Evolutionary conservation across 495 filamentous ascomycete species (phyloP).

Genomic region (Schizothecium vesticola): DNA sequence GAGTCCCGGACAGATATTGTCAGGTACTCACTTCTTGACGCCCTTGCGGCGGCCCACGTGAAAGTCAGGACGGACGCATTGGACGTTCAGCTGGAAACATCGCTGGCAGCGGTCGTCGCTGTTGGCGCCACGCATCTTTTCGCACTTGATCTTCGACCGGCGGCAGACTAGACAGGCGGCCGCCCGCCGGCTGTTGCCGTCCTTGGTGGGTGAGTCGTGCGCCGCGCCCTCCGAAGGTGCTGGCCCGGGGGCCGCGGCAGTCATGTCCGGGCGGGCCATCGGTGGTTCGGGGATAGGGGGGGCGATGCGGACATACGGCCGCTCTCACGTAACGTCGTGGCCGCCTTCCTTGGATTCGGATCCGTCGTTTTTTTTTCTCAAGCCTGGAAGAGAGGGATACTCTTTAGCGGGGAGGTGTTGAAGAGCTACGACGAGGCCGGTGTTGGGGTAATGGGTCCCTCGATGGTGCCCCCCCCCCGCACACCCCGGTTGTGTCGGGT

Average conservation of each 20-base stretch:
- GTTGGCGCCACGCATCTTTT: constrained; percentile 37
- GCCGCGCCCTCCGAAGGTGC: constrained; percentile 6
- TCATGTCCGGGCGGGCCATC: constrained; percentile 11
- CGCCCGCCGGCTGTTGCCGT: constrained; percentile 27
- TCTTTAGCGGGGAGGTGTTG: constrained; percentile 4
- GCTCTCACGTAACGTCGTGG: constrained; percentile 1
- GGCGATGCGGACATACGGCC: constrained; percentile 3
- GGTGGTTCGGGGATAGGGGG: neutral
- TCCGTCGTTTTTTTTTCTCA: neutral
- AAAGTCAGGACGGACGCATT: constrained; percentile 63
- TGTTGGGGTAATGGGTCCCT: constrained; percentile 8
- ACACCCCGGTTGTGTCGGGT: neutral
- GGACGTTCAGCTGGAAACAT: constrained; percentile 51
- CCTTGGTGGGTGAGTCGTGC: constrained; percentile 21
- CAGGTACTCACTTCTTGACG: constrained; percentile 60
- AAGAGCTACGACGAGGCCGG: neutral
- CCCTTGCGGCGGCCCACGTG: constrained; percentile 68
- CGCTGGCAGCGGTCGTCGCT: constrained; percentile 53
- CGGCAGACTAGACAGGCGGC: constrained; percentile 65
- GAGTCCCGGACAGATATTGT: neutral
- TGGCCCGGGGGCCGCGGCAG: constrained; percentile 8
- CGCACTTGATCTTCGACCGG: constrained; percentile 63
- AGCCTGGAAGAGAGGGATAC: neutral
- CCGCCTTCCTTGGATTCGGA: neutral
- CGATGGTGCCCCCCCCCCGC: neutral